Conservation (phyloP, 2,329 filamentous ascomycete genomes). For the Amylocarpus encephaloides region DNA sequence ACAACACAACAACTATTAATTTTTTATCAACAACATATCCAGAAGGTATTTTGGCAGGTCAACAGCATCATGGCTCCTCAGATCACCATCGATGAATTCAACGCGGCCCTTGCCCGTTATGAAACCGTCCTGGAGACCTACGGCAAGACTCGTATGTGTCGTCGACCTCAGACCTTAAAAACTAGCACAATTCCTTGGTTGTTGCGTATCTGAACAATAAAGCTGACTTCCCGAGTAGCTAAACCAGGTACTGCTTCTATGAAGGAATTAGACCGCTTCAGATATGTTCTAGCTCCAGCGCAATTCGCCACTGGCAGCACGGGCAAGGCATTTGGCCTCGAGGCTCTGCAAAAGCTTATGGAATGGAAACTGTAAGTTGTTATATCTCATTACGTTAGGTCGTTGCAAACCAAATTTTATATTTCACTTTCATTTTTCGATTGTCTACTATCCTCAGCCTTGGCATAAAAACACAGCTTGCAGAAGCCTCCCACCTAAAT, state of each 20-base stretch:
- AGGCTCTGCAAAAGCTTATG: constrained; percentile 54
- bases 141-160: constrained; percentile 21
- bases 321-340: constrained; percentile 41
- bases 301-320: constrained; percentile 37
- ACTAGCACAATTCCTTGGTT: background rate
- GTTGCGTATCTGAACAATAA: background rate
- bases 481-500: no score
- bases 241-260: constrained; percentile 33
- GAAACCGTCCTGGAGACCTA: constrained; percentile 20
- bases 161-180: background rate
- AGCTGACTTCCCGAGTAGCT: constrained; percentile 21
- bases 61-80: constrained; percentile 20
- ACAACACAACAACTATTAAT: no score
- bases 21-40: no score
- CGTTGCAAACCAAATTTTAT: background rate
- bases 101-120: constrained; percentile 26
- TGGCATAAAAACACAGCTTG: background rate
- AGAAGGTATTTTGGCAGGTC: background rate
- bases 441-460: background rate
- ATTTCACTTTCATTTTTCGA: background rate
- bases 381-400: background rate
- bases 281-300: constrained; percentile 48
- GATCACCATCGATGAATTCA: constrained; percentile 27
- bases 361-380: constrained; percentile 64
- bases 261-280: constrained; percentile 51